Evolutionary conservation across 2,329 filamentous ascomycete species (phyloP), one percentile per base, ranked within the genome.

Genomic region (Fusarium penzigii): DNA sequence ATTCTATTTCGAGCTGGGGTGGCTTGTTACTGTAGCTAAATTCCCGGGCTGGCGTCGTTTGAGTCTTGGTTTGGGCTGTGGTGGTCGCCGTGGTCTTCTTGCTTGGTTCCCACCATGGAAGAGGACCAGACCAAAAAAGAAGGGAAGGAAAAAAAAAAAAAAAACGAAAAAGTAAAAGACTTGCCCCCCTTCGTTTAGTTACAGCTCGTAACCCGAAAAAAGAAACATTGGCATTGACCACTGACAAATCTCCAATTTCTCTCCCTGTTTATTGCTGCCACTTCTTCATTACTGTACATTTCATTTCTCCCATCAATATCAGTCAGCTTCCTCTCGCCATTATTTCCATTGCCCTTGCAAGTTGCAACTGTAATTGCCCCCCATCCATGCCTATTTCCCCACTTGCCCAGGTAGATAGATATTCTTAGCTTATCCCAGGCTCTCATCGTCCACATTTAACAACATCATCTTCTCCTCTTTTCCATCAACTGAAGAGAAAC

Each of bases 191-290:
- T 55, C 57, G 58, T 53, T 55, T 58, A 58, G 58, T 51, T 61
- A 48, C 58, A 43, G 46, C 52, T 44, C 46, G 56, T 36, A 29
- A 42, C 58, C 58, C 43, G 58, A 60, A 61, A 60, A 60, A 61
- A 61, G 55, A 53, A 61, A 55, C 48, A 58, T 49, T 47, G 29
- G 39, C 46, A 47, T 53, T 43, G 54, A 60, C 50, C 49, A 16
- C 6, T 58, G 39, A 51, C 53, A 50, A 50, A 46, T 40, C 54
- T 48, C 49, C 32, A 36, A 36, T 36, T 38, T 47, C 46, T 43
- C 36, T 32, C 49, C 44, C 52, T 60, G 50, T 55, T 52, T 58
- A 60, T 55, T 43, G 43, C 41, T 32, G 61, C 57, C 57, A 60
- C 57, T 43, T 29, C 57, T 44, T 55, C 57, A 48, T 48, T 52